Base-by-base conservation (phyloP, 345 rosid species). In the Murraya paniculata region DNA sequence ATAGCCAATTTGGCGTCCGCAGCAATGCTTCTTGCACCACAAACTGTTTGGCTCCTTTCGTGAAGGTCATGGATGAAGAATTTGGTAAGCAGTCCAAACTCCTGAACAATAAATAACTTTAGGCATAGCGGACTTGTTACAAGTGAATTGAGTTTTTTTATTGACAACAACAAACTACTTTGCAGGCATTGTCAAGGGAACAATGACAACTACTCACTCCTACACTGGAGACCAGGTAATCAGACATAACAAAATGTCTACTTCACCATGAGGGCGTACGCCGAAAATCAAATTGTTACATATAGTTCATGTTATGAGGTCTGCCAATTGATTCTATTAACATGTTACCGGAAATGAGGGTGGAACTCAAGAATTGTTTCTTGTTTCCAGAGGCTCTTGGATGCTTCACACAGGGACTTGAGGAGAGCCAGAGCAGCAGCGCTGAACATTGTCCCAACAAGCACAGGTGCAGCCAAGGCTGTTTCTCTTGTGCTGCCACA, bases 11-110 rank as follows among this genome's bases (percentile, higher is more conserved):
- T 68, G 50, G 21, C 76, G 21, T 21, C 80, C 73, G 78, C 90
- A 96, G 99, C 82, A 96, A 96, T 87, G 97, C 99, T 71, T 96
- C 99, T 77, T 96, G 99, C 89, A 96, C 99, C 84, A 94, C 98
- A 30, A 96, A 96, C 75, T 94, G 99, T 85, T 82, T 96, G 81
- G 98, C 98, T 80, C 97, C 99, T 33, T 96, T 96, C 66, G 98
- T 88, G 19, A 94, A 94, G 85, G 82, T 96, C 79, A 39, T 96
- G 76, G 99, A 96, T 74, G 99, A 93, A 81, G 98, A 92, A 86
- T 88, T 96, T 35, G 97, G 99, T 94, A 90, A 25, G 82, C 64
- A 67, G 36, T 31, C 16, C 36, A 21, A 41, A 5, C 24, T 28
- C 24, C 39, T 36, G 9, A 69, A 31, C 21, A 6, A 11, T 64